Evolutionary conservation across 257 asterid species (phyloP), one percentile per base, ranked within the genome.

Genomic region (Scutellaria barbata): DNA sequence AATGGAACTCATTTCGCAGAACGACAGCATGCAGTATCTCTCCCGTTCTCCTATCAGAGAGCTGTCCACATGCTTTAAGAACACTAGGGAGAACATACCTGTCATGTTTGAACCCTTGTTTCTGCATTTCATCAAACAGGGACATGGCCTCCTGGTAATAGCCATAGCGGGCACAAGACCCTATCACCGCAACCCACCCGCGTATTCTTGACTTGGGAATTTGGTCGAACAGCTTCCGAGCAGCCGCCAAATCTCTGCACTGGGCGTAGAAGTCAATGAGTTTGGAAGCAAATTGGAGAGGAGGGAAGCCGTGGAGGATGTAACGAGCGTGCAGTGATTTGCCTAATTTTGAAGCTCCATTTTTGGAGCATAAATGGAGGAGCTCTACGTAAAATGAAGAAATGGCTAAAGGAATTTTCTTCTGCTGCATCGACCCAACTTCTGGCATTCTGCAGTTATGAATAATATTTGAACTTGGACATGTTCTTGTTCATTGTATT

Each of bases 51-150:
- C 18, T n/a, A 74, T 85, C 92, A n/a, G 48, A 42, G 61, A 87
- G 86, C 1, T 87, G 90, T 6, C 87, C 89, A n/a, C 96, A 87
- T 40, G 92, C 89, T 81, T 87, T 90, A 5, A 90, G 88, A 30
- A 87, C 81, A 73, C 96, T 90, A 20, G 97, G 96, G 61, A 88
- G 61, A 39, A 83, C 86, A 62, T 81, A 80, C 60, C 80, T 73
- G 76, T 83, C 86, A 17, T 74, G 76, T 14, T 65, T 73, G 14
- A 64, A 37, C 14, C 89, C 83, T 58, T 63, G 65, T 64, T 25
- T 77, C 35, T 39, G 89, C 94, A 88, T 82, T 46, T 78, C 76
- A 10, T 20, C 55, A 54, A 90, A 86, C 37, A 63, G 58, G 20
- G 63, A 16, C 81, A 90, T 71, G 18, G 88, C 84, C 64, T 85